Conservation (phyloP, 345 rosid genomes). For the Dimocarpus longan region DNA sequence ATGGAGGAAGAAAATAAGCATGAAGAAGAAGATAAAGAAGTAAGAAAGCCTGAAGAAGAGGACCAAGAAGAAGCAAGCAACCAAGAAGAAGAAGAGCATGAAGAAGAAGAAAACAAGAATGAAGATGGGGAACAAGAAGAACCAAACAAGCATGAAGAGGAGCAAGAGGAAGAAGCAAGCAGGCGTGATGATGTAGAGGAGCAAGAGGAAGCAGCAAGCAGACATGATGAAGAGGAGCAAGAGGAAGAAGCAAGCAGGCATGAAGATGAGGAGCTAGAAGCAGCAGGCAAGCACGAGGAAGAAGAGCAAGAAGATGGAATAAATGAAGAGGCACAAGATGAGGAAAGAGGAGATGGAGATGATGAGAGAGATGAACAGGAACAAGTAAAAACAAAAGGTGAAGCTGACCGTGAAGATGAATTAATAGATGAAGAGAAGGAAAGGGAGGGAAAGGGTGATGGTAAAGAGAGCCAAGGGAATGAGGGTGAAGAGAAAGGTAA, state of each 20-base stretch:
- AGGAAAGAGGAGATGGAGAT: conserved; percentile 32
- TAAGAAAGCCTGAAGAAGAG: conserved; percentile 41
- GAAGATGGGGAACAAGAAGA: conserved; percentile 35
- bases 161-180: conserved; percentile 19
- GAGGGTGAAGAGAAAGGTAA: conserved; percentile 41
- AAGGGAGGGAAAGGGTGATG: conserved; percentile 34
- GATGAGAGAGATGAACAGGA: conserved; percentile 50
- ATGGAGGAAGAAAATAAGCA: conserved; percentile 40
- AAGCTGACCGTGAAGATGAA: conserved; percentile 52
- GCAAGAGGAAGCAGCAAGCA: conserved; percentile 28
- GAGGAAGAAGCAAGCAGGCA: conserved; percentile 28
- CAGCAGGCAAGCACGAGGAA: conserved; percentile 9
- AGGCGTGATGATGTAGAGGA: conserved; percentile 32
- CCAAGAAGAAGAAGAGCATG: conserved; percentile 42
- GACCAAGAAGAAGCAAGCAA: conserved; percentile 40
- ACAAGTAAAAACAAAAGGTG: conserved; percentile 42
- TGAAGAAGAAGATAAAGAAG: conserved; percentile 43
- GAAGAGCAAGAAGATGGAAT: conserved; percentile 17
- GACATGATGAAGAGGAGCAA: conserved; percentile 10
- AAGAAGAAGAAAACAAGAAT: conserved; percentile 36
- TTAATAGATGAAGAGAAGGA: conserved; percentile 57
- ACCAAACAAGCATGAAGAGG: conserved; percentile 29
- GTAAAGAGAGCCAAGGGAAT: conserved; percentile 31
- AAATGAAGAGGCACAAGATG: conserved; percentile 28
- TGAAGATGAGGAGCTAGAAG: conserved; percentile 15